Evolutionary conservation across 345 rosid genomes (phyloP), one percentile per base, ranked within the genome.

Genomic region (Ailanthus altissimus): DNA sequence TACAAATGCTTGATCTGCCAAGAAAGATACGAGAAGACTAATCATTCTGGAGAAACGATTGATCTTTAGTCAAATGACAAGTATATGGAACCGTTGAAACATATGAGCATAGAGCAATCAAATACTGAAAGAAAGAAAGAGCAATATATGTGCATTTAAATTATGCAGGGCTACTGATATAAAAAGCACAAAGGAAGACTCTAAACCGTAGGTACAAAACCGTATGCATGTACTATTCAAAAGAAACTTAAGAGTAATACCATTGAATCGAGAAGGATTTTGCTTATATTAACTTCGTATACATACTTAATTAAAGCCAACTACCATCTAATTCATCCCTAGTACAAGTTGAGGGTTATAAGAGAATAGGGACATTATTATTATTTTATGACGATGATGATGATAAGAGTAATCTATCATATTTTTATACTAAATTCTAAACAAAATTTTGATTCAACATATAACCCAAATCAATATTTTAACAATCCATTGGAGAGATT

Each of bases 1-100:
- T 75, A 57, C 8, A 42, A 14, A 38, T 42, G 57, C 73, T 70
- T 79, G 61, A 59, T 70, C 75, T 78, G 77, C 49, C 51, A 18
- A 57, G n/a, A 45, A 54, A 67, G 1, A 67, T 32, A 13, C 13
- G 47, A 61, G 46, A 40, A 1, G 25, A 64, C 53, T 14, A 5
- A 46, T 46, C 59, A 45, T 28, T 54, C 21, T n/a, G 20, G 56
- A 46, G 36, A 25, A 68, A 71, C 20, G 60, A 21, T 32, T n/a
- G 16, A 28, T 53, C 36, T 13, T 16, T 18, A n/a, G 16, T 13
- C 40, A 72, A 78, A 14, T 5, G 18, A 8, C 25, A 0, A 63
- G 13, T 18, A 11, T 5, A 69, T 45, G 16, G 5, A 40, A 32
- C 25, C 20, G 23, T 2, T 5, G n/a, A 50, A 58, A 50, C 0